These are phyloP conservation scores for Wallacemonas sp. DNA, from an alignment of 208 protist species.

Conservation along the genomic window DNA sequence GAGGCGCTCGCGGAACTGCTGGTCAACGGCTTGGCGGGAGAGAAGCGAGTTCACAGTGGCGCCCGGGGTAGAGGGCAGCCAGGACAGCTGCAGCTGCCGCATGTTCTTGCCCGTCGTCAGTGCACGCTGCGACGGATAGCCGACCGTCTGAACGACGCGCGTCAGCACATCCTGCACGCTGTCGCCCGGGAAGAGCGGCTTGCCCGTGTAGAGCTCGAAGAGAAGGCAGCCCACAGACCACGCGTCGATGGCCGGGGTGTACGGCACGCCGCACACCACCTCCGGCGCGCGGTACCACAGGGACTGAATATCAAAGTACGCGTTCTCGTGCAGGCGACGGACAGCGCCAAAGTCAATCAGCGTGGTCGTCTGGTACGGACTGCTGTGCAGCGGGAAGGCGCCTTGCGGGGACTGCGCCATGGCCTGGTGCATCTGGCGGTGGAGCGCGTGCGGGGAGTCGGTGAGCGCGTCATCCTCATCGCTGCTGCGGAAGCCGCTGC, in stretches of 20 bases:
- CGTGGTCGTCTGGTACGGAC: conserved; percentile 24
- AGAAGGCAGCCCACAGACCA: conserved; percentile 93
- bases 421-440: background rate
- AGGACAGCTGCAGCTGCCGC: conserved; percentile 34
- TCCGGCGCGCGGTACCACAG: conserved; percentile 93
- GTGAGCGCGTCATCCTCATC: conserved; percentile 24
- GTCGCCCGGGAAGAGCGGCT: conserved; percentile 94
- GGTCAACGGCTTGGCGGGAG: background rate
- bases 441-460: conserved; percentile 16
- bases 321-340: conserved; percentile 95
- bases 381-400: background rate
- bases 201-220: conserved; percentile 90
- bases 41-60: background rate
- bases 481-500: conserved; percentile 26
- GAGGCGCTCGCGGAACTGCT: conserved; percentile 11
- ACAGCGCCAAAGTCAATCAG: conserved; percentile 98
- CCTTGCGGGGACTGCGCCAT: background rate
- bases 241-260: conserved; percentile 92
- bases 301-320: conserved; percentile 96
- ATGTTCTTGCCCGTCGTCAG: conserved; percentile 53
- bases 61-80: background rate
- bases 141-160: conserved; percentile 91
- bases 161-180: conserved; percentile 88
- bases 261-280: conserved; percentile 88
- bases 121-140: conserved; percentile 74